These are phyloP conservation scores for Fusarium metavorans DNA, from an alignment of 2,329 filamentous ascomycete genomes.

Conservation along the genomic window DNA sequence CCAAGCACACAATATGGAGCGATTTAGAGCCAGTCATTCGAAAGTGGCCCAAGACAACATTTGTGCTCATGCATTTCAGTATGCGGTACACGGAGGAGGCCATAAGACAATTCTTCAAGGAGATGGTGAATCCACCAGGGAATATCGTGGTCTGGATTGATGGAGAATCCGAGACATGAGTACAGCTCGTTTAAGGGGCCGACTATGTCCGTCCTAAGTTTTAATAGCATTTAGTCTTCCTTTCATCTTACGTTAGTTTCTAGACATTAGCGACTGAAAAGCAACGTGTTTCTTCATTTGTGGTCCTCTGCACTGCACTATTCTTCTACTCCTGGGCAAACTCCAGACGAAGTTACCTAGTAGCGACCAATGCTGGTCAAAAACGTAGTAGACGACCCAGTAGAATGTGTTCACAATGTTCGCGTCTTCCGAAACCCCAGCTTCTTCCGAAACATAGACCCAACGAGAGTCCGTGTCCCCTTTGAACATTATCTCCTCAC, in stretches of 20 bases:
- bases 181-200: no score
- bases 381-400: background rate
- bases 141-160: conserved; percentile 64
- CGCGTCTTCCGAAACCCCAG: no score
- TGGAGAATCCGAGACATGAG: conserved; percentile 40
- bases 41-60: conserved; percentile 56
- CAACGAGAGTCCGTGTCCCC: background rate
- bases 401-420: background rate
- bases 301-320: background rate
- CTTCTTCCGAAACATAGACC: background rate
- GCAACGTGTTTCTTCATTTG: background rate
- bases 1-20: conserved; percentile 61
- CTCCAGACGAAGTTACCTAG: background rate
- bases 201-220: background rate
- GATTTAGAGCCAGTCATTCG: conserved; percentile 59
- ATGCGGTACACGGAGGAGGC: conserved; percentile 57
- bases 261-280: background rate
- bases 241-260: background rate
- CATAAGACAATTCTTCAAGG: conserved; percentile 55
- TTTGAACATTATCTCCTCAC: background rate
- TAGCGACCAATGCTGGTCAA: background rate
- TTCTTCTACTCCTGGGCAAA: no score
- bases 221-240: background rate
- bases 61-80: conserved; percentile 62
- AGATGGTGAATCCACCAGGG: conserved; percentile 51